Evolutionary conservation across 306 rosid genomes (phyloP), one percentile per base, ranked within the genome.

Genomic region (Ormosia emarginata): DNA sequence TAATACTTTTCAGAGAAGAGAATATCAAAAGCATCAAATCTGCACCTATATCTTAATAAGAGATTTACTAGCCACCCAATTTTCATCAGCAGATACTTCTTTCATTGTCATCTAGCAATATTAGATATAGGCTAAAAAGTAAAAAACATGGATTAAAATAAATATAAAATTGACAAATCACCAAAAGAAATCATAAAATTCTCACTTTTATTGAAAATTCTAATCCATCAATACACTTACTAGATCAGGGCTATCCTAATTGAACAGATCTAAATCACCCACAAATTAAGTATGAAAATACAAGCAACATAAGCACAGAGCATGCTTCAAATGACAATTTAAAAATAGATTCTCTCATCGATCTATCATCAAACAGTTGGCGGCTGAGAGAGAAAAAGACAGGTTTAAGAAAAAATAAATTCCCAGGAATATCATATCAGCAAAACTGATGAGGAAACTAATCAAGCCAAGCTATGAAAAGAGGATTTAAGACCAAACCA

Each of bases 231-330:
- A 71, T 6, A 74, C 33, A 75, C 67, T 34, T 8, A 4, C 13
- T 9, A 57, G 71, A 83, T 74, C 84, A 81, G 50, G 37, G 8
- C 3, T 15, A 39, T 47, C 40, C 59, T 24, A 34, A 74, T 64
- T 44, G 30, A 74, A 79, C 55, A 83, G 89, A 82, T 82, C 82
- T 43, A 61, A 67, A 79, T 43, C 63, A 59, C 33, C 44, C 32
- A 61, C 32, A 18, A 67, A 50, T 9, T 13, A 74, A 68, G 43
- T 10, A 30, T 13, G 10, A 56, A 75, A 71, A 8, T 10, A 70
- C 15, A 66, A 57, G 6, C 3, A 71, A 47, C 44, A 24, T 6
- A 49, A 39, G 47, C 36, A 78, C 11, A 67, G 2, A 78, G 39
- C 56, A 85, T 32, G 13, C 4, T 46, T 79, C 74, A 61, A 61